Evolutionary conservation across 495 filamentous ascomycete genomes (phyloP).

Genomic region (Penicillium dipodomyicola): DNA sequence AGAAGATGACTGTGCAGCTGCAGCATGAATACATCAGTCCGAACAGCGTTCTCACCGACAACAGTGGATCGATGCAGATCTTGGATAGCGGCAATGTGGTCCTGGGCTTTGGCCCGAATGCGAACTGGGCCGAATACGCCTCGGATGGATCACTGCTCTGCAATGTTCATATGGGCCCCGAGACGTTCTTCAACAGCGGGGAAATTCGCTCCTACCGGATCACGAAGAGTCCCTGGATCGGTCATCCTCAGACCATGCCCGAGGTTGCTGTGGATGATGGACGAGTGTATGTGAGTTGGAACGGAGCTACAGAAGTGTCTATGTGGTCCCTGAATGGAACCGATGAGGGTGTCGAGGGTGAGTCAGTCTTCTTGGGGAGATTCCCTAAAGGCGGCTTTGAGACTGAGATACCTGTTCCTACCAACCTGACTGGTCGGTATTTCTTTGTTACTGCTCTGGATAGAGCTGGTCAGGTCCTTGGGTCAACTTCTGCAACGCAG

Average conservation of each 20-base stretch:
- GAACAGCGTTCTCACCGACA: background rate
- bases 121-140: conserved; percentile 2
- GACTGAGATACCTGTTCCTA: background rate
- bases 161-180: background rate
- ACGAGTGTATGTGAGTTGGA: conserved; percentile 26
- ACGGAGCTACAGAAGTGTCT: conserved; percentile 52
- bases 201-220: background rate
- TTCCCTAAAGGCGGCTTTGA: background rate
- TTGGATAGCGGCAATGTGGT: conserved; percentile 3
- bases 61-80: conserved; percentile 5
- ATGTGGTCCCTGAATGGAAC: conserved; percentile 5
- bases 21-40: conserved; percentile 4
- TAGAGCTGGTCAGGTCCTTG: background rate
- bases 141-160: background rate
- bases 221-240: background rate
- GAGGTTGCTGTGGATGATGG: conserved; percentile 12
- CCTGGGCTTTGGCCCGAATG: background rate
- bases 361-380: background rate
- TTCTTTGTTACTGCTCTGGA: background rate
- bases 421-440: background rate
- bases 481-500: background rate
- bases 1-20: background rate
- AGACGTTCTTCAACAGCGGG: conserved; percentile 1
- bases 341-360: background rate
- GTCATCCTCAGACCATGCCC: conserved; percentile 1